These are phyloP conservation scores for Sistotremastrum niveocremeum DNA, from an alignment of 768 basidiomycete species.

Conservation along the genomic window DNA sequence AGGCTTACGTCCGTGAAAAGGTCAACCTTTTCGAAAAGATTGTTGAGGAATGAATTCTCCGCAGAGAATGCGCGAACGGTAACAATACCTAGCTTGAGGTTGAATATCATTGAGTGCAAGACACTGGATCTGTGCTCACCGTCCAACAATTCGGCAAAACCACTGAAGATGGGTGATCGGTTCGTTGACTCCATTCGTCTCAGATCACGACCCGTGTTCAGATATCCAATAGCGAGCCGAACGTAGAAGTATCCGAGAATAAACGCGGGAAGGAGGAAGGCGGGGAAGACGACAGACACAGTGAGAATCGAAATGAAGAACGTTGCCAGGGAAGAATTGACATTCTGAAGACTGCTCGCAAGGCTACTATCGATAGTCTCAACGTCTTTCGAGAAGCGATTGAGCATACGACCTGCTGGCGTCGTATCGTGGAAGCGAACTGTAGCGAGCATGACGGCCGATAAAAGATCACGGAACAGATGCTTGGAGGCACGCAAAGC, in stretches of 20 bases:
- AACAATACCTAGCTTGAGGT: conserved; percentile 37
- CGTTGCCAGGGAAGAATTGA: conserved; percentile 64
- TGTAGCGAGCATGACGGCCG: conserved; percentile 63
- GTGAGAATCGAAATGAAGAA: conserved; percentile 67
- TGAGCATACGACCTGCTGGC: conserved; percentile 71
- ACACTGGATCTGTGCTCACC: conserved; percentile 26
- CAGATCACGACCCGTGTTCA: conserved; percentile 71
- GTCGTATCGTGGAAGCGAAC: conserved; percentile 81
- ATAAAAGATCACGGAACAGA: conserved; percentile 40
- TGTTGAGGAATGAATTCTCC: conserved; percentile 63
- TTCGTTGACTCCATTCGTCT: conserved; percentile 86
- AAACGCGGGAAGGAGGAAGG: conserved; percentile 66
- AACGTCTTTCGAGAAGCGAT: conserved; percentile 66
- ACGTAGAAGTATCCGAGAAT: conserved; percentile 67
- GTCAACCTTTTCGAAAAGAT: conserved; percentile 61
- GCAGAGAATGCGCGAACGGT: conserved; percentile 86
- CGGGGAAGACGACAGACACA: conserved; percentile 64
- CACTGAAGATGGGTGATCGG: conserved; percentile 72
- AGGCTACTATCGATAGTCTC: conserved; percentile 75
- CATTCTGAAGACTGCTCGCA: conserved; percentile 53
- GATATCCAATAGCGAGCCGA: conserved; percentile 52
- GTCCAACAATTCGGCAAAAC: conserved; percentile 70
- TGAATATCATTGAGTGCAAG: conserved; percentile 1
- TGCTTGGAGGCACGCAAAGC: conserved; percentile 29
- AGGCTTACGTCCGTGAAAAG: conserved; percentile 53